A percentile compares a stretch with the other conserved stretches of the same genome.
Evolutionary conservation across 805 yeast species (phyloP).

Genomic region (Kazachstania kunashirensis): DNA sequence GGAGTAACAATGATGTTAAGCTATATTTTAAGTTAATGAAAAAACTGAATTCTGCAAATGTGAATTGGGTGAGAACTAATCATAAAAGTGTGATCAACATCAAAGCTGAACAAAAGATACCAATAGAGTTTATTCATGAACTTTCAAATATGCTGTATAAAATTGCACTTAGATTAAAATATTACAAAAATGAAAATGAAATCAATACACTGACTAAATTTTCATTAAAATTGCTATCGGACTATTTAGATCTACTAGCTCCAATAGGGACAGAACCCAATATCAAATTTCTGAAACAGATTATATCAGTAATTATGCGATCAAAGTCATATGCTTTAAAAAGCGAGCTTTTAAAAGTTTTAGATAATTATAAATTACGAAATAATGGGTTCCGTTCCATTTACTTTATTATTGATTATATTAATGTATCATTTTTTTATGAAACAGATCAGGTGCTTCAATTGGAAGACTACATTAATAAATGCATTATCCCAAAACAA

Average conservation of each 20-base stretch:
- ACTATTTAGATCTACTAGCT: constrained; percentile 5
- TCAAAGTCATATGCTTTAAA: constrained; percentile 13
- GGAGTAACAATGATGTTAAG: constrained; percentile 11
- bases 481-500: neutral
- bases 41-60: constrained; percentile 12
- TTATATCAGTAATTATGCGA: constrained; percentile 9
- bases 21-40: constrained; percentile 19
- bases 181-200: constrained; percentile 1
- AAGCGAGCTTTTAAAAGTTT: constrained; percentile 1
- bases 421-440: constrained; percentile 14
- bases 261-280: neutral
- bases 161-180: constrained; percentile 6
- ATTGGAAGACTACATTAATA: constrained; percentile 6
- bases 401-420: constrained; percentile 3
- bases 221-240: constrained; percentile 12
- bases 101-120: constrained; percentile 6
- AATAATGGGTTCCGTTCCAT: neutral
- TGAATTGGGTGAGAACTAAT: constrained; percentile 17
- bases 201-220: constrained; percentile 15
- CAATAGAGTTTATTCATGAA: constrained; percentile 23
- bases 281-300: constrained; percentile 13
- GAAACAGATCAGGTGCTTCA: constrained; percentile 17
- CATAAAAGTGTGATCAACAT: constrained; percentile 5
- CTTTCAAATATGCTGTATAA: constrained; percentile 19
- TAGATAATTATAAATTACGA: constrained; percentile 2